Evolutionary conservation across 140 eudicot genomes (phyloP), one percentile per base, ranked within the genome.

Genomic region (Flaveria floridana): DNA sequence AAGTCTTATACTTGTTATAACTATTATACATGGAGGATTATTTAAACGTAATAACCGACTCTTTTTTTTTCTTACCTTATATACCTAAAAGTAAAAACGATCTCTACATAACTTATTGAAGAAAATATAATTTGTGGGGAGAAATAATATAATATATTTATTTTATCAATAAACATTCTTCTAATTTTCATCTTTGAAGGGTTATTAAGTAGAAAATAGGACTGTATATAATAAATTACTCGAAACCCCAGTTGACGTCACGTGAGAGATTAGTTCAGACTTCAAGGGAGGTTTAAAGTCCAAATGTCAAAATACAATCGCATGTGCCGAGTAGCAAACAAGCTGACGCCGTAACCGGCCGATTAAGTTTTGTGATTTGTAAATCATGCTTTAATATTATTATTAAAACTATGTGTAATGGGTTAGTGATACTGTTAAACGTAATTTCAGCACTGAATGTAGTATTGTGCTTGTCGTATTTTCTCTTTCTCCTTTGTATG

Each of bases 161-260:
- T 11, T 21, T 57, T 21, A 19, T 19, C 16, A 66, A 46, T 4
- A 42, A 44, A 61, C 71, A 74, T 62, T 74, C 63, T 74, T 62
- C 62, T 51, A 71, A 57, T 26, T 71, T 71, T 44, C n/a, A 58
- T 30, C 6, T 70, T 70, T 19, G 16, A 30, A 37, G 65, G 37
- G 41, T 57, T 74, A 59, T 62, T 19, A 64, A 68, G 18, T 8
- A 46, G 19, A 70, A 30, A 72, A 57, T 58, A 20, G 10, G 4
- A n/a, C n/a, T 37, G 30, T 26, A 26, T 26, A 41, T 11, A 42
- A 16, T 53, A 16, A 76, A 37, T 76, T 55, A 76, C 69, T 23
- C 41, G 10, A 28, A 44, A 44, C 13, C 12, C 42, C 42, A 61
- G 59, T 76, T 39, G 73, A 58, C 65, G 73, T 75, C 79, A 76